Base-by-base conservation (phyloP, 805 yeast genomes). In the Naumovozyma baii region DNA sequence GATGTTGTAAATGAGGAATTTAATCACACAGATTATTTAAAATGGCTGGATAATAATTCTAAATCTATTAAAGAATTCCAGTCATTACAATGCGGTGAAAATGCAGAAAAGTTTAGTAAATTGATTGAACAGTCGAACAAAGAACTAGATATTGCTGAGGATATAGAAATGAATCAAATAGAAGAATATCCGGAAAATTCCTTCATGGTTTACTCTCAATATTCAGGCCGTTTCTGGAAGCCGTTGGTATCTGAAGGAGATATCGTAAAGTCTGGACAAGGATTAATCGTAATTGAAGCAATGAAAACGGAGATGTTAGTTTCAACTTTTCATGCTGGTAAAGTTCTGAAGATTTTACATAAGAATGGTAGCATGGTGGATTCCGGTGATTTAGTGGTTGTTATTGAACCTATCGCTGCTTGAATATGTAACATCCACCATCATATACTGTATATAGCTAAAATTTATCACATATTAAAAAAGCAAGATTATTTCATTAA, bases 301-400 rank as follows among this genome's bases (percentile, higher is more conserved):
- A 90, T 90, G 98, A 90, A 90, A 70, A 92, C 97, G 0, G 98
- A 90, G 64, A 90, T 90, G 96, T 74, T 77, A 37, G 94, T 90
- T 28, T 69, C 63, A 39, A 77, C 96, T 16, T 72, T 94, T 1
- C 68, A 57, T 40, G 67, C 68, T 17, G 94, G 95, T 52, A 81
- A 74, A 55, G 88, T 85, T 17, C 56, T 74, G 36, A 82, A 83
- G 64, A 67, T 85, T 34, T 62, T 77, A 42, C 95, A 86, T 60
- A 70, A 72, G 40, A 85, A 86, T 55, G 97, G 97, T 54, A 96
- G 90, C 55, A 84, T 92, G 83, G 94, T 90, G 31, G 96, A 90
- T 44, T 86, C 96, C 31, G 98, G 98, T 47, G 97, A 92, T 60
- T 65, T 86, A 45, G 95, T 92, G 35, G 96, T 81, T 37, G 95